Evolutionary conservation across 108 stramenopile species (phyloP), one percentile per base, ranked within the genome.

Genomic region (Nitzschia inconspicua): DNA sequence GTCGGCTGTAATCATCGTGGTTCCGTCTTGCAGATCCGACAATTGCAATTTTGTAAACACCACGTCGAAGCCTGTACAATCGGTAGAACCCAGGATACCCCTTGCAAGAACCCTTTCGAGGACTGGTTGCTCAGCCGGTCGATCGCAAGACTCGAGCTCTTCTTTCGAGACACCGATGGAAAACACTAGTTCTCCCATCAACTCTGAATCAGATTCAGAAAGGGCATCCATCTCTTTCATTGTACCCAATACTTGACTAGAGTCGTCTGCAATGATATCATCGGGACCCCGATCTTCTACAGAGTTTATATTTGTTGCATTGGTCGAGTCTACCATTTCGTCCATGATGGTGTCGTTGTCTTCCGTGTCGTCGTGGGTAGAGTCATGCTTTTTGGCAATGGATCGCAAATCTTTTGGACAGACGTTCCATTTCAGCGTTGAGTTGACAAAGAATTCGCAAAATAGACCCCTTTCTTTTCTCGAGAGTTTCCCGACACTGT

Each of bases 371-470:
- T 35, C 40, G 0, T 30, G 20, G 11, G 8, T 25, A 32, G 27
- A 10, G 23, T 59, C 72, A 29, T 64, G 36, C 10, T 60, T 51
- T 10, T 68, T 71, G 2, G 73, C 80, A 18, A 87, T 57, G 2
- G 28, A 8, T 43, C 53, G 68, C 22, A 91, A 58, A 49, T 91
- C 85, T 22, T 75, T 75, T 0, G 89, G 89, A 52, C 89, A 91
- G n/a, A 91, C 64, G 24, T 85, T 77, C 89, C 89, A 91, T 58
- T 87, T 87, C 43, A 68, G 48, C 6, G 82, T 57, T 19, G 54
- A 40, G 42, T 63, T 34, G 5, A 82, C 77, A 65, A 86, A 91
- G 63, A 78, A 69, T 48, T 91, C 89, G 61, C 84, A 85, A 57
- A 53, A 91, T 18, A 91, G 43, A 19, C 72, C 82, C 23, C 54